Conservation (phyloP, 2,329 filamentous ascomycete genomes). For the Penicillium nordicum region DNA sequence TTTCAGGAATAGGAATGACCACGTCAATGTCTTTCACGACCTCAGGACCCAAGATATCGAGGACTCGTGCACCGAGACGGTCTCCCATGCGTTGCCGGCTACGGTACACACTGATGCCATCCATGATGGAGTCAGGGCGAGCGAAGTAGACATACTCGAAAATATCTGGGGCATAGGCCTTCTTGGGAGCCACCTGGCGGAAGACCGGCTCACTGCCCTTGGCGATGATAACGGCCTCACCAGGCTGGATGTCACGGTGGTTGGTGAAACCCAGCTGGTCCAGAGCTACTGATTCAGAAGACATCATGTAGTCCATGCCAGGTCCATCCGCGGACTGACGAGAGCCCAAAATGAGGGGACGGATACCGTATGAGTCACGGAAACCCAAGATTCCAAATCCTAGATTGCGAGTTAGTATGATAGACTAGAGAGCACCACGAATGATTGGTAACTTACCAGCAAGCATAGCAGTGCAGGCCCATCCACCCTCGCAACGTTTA, state of each 20-base stretch:
- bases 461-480: constrained; percentile 77
- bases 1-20: constrained; percentile 81
- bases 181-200: constrained; percentile 66
- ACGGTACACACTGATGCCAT: constrained; percentile 81
- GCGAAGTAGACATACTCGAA: constrained; percentile 90
- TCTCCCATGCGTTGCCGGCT: constrained; percentile 84
- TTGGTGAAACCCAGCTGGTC: constrained; percentile 75
- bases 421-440: not conserved
- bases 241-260: constrained; percentile 74
- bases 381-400: constrained; percentile 79
- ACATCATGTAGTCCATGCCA: constrained; percentile 82
- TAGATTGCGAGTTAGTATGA: constrained; percentile 26
- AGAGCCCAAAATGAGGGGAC: constrained; percentile 75
- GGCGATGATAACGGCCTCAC: constrained; percentile 79
- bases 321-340: constrained; percentile 63
- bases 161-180: constrained; percentile 75
- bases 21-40: constrained; percentile 71
- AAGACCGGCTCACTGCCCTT: constrained; percentile 74
- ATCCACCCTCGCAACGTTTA: constrained; percentile 68
- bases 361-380: constrained; percentile 75
- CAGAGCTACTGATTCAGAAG: constrained; percentile 82
- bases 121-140: constrained; percentile 75
- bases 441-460: constrained; percentile 50
- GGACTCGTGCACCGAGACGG: constrained; percentile 72
- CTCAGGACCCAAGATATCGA: constrained; percentile 63